Evolutionary conservation across 257 asterid genomes (phyloP).

Genomic region (Linaria vulgaris): DNA sequence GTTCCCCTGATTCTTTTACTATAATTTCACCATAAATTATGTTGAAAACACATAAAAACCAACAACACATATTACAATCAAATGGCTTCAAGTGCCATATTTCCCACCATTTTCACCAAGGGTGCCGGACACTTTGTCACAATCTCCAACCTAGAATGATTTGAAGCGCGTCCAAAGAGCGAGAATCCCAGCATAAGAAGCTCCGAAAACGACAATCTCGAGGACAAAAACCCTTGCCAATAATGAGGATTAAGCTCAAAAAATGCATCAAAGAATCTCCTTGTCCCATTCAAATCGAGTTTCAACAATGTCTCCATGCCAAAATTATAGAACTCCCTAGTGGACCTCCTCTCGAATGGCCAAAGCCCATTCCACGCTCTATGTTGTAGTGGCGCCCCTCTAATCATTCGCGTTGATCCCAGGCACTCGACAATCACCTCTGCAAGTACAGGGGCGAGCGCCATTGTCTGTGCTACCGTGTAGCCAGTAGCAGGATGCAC

Average conservation of each 20-base stretch:
- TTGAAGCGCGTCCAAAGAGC: slow-evolving; percentile 66
- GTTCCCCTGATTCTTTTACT: no score
- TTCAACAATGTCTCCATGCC: slow-evolving; percentile 90
- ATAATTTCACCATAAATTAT: no score
- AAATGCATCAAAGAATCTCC: slow-evolving; percentile 77
- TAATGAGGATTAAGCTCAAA: slow-evolving; percentile 73
- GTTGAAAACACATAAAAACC: background rate
- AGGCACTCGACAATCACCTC: slow-evolving; percentile 67
- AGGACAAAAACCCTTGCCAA: slow-evolving; percentile 79
- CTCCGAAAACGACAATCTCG: slow-evolving; percentile 67
- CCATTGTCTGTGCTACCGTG: slow-evolving; percentile 70
- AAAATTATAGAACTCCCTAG: slow-evolving; percentile 62
- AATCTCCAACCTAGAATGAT: slow-evolving; percentile 56
- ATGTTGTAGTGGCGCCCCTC: slow-evolving; percentile 52
- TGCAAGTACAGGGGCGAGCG: slow-evolving; percentile 55
- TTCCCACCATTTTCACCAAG: slow-evolving; percentile 62
- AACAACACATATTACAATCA: slow-evolving; percentile 28
- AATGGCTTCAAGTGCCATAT: slow-evolving; percentile 64
- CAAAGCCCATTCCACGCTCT: slow-evolving; percentile 77
- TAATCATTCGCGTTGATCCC: slow-evolving; percentile 77
- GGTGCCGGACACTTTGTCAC: slow-evolving; percentile 74
- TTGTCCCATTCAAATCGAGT: slow-evolving; percentile 68
- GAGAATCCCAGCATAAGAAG: slow-evolving; percentile 55
- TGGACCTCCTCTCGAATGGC: slow-evolving; percentile 66
- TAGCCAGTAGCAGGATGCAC: slow-evolving; percentile 92